Conservation (phyloP, 2,329 filamentous ascomycete genomes). For the Aspergillus uvarum region DNA sequence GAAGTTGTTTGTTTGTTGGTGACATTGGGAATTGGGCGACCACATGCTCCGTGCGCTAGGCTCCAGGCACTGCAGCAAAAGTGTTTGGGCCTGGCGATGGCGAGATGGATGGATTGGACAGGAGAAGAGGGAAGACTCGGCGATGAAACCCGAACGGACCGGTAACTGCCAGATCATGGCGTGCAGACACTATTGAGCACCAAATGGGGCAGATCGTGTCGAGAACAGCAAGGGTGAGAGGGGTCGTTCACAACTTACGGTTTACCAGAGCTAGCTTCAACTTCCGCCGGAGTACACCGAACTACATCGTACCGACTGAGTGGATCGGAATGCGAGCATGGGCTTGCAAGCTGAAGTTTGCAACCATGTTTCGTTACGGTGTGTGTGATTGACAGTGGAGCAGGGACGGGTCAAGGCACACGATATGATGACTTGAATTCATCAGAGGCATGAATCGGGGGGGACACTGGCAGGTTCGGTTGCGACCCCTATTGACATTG, state of each 20-base stretch:
- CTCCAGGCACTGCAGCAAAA: background rate
- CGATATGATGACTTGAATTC: background rate
- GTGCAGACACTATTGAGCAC: conserved; percentile 5
- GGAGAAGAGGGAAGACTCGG: background rate
- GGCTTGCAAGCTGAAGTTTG: background rate
- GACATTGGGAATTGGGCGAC: background rate
- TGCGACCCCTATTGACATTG: background rate
- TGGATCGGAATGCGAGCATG: background rate
- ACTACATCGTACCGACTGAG: too few species aligned
- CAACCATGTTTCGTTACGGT: background rate
- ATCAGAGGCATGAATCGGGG: too few species aligned
- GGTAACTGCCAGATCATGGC: background rate
- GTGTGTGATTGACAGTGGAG: background rate
- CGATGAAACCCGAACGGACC: conserved; percentile 1
- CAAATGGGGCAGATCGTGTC: conserved; percentile 3
- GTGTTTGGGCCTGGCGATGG: background rate
- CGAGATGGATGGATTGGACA: background rate
- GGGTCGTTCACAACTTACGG: too few species aligned
- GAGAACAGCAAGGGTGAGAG: background rate
- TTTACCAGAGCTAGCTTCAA: background rate
- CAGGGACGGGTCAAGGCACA: background rate
- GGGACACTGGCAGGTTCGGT: too few species aligned
- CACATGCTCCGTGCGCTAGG: background rate
- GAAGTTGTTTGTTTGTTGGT: background rate
- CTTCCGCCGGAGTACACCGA: background rate